Evolutionary conservation across 805 yeast genomes (phyloP).

Genomic region (Saccharomycopsis sp.): DNA sequence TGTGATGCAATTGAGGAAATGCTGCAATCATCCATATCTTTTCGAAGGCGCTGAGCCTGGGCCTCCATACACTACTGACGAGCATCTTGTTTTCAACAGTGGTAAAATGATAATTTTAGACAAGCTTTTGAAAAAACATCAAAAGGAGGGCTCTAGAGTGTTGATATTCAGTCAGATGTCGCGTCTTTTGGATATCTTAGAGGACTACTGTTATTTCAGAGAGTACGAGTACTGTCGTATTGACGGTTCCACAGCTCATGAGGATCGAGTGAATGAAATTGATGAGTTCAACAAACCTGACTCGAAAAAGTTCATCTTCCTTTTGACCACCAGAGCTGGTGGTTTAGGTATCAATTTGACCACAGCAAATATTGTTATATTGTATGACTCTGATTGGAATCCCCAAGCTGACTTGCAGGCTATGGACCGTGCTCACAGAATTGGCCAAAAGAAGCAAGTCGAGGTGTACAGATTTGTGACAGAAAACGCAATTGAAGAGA

Average conservation of each 20-base stretch:
- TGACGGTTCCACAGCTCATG: constrained; percentile 91
- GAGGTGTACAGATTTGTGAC: constrained; percentile 88
- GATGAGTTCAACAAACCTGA: constrained; percentile 84
- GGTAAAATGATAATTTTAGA: constrained; percentile 90
- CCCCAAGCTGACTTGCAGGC: constrained; percentile 98
- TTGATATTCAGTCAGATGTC: constrained; percentile 93
- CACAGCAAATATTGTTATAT: constrained; percentile 81
- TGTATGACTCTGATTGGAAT: constrained; percentile 95
- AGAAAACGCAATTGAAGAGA: constrained; percentile 93
- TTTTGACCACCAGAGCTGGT: constrained; percentile 93
- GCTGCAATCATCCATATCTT: constrained; percentile 94
- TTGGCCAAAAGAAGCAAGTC: constrained; percentile 95
- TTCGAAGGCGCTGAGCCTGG: constrained; percentile 99
- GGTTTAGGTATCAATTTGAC: constrained; percentile 93
- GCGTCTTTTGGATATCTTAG: constrained; percentile 79
- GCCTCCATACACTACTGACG: constrained; percentile 94
- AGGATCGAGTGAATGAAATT: constrained; percentile 85
- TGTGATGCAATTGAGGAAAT: constrained; percentile 93
- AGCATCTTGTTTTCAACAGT: constrained; percentile 82
- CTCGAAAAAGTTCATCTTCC: constrained; percentile 74
- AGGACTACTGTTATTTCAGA: constrained; percentile 84
- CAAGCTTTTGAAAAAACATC: constrained; percentile 65
- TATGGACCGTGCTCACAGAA: constrained; percentile 97
- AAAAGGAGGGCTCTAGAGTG: constrained; percentile 78
- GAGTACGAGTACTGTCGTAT: constrained; percentile 84